Evolutionary conservation across 305 asterid species (phyloP).

Genomic region (Vinca major): DNA sequence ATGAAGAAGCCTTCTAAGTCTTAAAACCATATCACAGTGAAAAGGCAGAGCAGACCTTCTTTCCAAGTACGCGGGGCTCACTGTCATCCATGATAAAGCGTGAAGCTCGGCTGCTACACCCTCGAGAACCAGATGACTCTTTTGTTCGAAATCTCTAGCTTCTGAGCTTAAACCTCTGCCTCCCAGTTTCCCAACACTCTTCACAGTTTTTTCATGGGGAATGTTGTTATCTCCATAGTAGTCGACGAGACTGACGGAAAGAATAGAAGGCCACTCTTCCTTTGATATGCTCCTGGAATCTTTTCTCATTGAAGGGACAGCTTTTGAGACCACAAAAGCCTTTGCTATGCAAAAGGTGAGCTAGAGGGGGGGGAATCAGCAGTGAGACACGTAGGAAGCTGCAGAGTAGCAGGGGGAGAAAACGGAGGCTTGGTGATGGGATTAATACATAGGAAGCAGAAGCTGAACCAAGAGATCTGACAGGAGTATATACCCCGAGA

Average conservation of each 20-base stretch:
- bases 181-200: slow-evolving; percentile 43
- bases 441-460: slow-evolving; percentile 71
- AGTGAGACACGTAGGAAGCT: slow-evolving; percentile 90
- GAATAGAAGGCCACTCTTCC: slow-evolving; percentile 95
- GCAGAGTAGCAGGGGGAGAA: slow-evolving; percentile 81
- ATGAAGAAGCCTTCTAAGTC: slow-evolving; percentile 87
- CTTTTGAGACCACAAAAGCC: slow-evolving; percentile 92
- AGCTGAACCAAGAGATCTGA: slow-evolving; percentile 78
- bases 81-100: slow-evolving; percentile 95
- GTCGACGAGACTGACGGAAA: slow-evolving; percentile 78
- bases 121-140: slow-evolving; percentile 65
- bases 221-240: slow-evolving; percentile 63
- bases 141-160: slow-evolving; percentile 56
- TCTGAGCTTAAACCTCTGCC: slow-evolving; percentile 54
- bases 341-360: slow-evolving; percentile 94
- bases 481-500: slow-evolving; percentile 91
- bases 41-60: slow-evolving; percentile 87
- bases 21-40: slow-evolving; percentile 88
- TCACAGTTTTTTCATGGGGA: slow-evolving; percentile 49
- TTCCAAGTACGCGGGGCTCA: slow-evolving; percentile 80
- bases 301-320: slow-evolving; percentile 87
- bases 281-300: slow-evolving; percentile 48
- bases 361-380: slow-evolving; percentile 99
- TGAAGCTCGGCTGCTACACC: slow-evolving; percentile 87
- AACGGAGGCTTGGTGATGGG: slow-evolving; percentile 90